Conservation (phyloP, 2,329 filamentous ascomycete species). For the Pseudogymnoascus sp. region DNA sequence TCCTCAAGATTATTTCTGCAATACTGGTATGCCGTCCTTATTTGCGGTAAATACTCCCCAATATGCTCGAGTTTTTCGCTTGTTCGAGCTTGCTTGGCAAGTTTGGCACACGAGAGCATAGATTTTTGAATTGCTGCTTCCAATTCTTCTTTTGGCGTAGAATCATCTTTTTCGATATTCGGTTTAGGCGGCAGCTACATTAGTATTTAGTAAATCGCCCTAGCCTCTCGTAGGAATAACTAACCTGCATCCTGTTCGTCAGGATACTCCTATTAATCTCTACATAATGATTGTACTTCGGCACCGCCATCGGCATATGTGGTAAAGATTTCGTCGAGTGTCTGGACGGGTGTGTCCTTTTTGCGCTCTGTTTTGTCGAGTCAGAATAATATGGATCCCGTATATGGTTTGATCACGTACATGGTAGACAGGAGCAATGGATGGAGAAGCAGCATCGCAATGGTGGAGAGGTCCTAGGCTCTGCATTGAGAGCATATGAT, state of each 20-base stretch:
- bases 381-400: not conserved
- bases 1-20: not conserved
- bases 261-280: not conserved
- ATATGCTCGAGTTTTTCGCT: not conserved
- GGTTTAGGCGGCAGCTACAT: not conserved
- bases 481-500: not conserved
- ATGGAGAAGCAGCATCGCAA: not conserved
- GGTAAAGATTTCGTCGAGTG: no score
- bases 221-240: not conserved
- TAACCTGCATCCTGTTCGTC: not conserved
- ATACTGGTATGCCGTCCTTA: not conserved
- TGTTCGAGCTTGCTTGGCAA: not conserved
- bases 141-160: not conserved
- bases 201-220: not conserved
- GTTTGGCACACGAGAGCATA: not conserved
- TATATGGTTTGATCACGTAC: not conserved
- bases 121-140: not conserved
- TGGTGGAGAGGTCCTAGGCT: not conserved
- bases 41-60: not conserved
- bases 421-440: not conserved
- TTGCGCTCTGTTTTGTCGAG: not conserved
- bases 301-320: not conserved
- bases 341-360: not conserved
- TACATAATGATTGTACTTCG: not conserved
- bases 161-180: not conserved